phyloP scores from a whole-genome alignment of 139 green algal species.

The Prasinococcaceae sp. region DNA sequence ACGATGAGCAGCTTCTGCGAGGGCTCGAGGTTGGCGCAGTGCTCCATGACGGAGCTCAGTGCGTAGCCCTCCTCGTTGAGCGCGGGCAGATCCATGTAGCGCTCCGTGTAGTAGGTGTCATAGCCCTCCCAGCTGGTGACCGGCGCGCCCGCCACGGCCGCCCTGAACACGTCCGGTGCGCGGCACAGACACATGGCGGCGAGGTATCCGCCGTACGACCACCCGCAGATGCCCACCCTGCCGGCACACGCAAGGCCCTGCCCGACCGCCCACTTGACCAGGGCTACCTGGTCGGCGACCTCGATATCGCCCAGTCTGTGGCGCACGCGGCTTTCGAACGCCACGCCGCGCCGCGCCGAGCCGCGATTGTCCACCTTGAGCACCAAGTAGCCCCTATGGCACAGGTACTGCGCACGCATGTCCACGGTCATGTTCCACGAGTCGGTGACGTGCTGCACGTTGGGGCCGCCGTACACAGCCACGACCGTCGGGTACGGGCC shows the following conservation, averaged over 20 bases:
- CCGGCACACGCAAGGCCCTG: slow-evolving; percentile 19
- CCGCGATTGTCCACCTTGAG: slow-evolving; percentile 37
- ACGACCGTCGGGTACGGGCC: slow-evolving; percentile 24
- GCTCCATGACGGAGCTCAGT: slow-evolving; percentile 21
- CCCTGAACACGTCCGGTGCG: slow-evolving; percentile 22
- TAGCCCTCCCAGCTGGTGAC: slow-evolving; percentile 35
- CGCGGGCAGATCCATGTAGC: slow-evolving; percentile 28
- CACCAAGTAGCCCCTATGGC: slow-evolving; percentile 19
- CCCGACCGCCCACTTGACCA: slow-evolving; percentile 22
- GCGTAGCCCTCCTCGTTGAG: slow-evolving; percentile 21
- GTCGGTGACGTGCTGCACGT: slow-evolving; percentile 28
- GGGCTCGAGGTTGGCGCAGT: slow-evolving; percentile 11
- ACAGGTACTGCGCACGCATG: slow-evolving; percentile 31
- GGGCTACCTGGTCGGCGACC: slow-evolving; percentile 24
- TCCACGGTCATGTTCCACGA: slow-evolving; percentile 28
- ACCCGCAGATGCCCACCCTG: slow-evolving; percentile 33
- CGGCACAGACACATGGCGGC: slow-evolving; percentile 20
- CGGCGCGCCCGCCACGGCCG: slow-evolving; percentile 27
- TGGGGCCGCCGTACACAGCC: slow-evolving; percentile 32
- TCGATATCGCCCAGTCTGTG: slow-evolving; percentile 25
- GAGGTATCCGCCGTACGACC: slow-evolving; percentile 35
- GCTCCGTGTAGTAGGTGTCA: slow-evolving; percentile 38
- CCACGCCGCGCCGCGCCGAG: slow-evolving; percentile 19
- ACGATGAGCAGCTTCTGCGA: slow-evolving; percentile 26
- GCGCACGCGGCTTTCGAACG: slow-evolving; percentile 29